Evolutionary conservation across 495 filamentous ascomycete species (phyloP), one percentile per base, ranked within the genome.

Genomic region (Paragyromitra xinjiangensis): DNA sequence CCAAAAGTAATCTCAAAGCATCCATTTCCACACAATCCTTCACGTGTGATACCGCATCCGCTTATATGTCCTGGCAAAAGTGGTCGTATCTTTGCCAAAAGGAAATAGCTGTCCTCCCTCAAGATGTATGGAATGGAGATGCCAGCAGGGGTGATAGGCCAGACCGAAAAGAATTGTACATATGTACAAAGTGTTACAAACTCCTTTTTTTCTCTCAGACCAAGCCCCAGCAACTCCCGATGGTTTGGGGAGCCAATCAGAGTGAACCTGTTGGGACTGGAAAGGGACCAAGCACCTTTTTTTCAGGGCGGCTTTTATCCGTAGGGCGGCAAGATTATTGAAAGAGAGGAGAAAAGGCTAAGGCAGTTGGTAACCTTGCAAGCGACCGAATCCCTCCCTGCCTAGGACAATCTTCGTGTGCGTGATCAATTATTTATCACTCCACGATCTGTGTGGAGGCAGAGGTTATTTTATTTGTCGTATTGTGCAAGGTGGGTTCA

Each of bases 281-380:
- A 77, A 73, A 73, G 69, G 74, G 74, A 77, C 74, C 69, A 77
- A 77, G 74, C 74, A 66, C 74, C 74, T 59, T 59, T 73, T 39
- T 62, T 71, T 16, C 66, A 73, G 68, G 59, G 61, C 50, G 69
- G 59, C 61, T 50, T 77, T 77, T 77, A 77, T 48, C 74, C 74
- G 74, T 73, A 77, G 53, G 68, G 74, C 69, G 70, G 68, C 68
- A 77, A 77, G 68, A 66, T 11, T 72, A 65, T 66, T 72, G 58
- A 53, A 77, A 50, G 34, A 34, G 62, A 73, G 39, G 24, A 29
- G 26, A 65, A 71, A 71, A 69, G 42, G 37, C 67, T 61, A 75
- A 71, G 68, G 50, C 44, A 70, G 64, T 71, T 64, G 50, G 67
- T 29, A 55, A 45, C 66, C 61, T 72, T 55, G 68, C 59, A 77